Base-by-base conservation (phyloP, 2,329 filamentous ascomycete genomes). In the Phialemoniopsis sp. region DNA sequence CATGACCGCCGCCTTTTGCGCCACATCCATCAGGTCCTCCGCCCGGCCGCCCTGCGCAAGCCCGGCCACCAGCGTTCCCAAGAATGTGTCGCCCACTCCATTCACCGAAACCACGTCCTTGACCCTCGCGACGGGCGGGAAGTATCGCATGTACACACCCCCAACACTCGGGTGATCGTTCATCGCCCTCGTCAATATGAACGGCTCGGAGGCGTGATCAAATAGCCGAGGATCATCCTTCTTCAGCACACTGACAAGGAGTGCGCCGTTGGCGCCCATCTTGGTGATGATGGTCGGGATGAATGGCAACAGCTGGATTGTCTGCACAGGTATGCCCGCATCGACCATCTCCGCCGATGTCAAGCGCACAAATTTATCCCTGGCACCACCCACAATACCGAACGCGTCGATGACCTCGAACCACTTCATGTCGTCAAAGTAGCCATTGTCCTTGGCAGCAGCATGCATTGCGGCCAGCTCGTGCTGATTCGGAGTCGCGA, bases 11-110 rank as follows among this genome's bases (percentile, higher is more conserved):
- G 85, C 91, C 53, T 73, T 75, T 65, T 97, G 93, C 21, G 90
- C 91, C 29, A 93, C 63, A 41, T 81, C 71, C n/a, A 98, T 70
- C 39, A 93, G 60, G 34, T 83, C 73, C 53, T 80, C 63, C 43
- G 77, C 57, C 44, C 64, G 64, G 4, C 70, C 73, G 1, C 74
- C 74, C 52, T 72, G 76, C 0, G 82, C 81, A 48, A 97, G 58
- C 0, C 87, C 88, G 2, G 89, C 85, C n/a, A 95, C 68, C 40
- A 96, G 51, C 13, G 89, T 85, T 0, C 91, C 93, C 8, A 94
- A 70, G 58, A 97, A 90, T 0, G 93, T 96, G 62, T 98, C 93
- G 0, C 93, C 93, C 3, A 89, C 89, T 1, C 91, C 93, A 58
- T 97, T 97, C 9, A 97, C 91, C 34, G 89, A 95, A 2, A 91